phyloP scores from a whole-genome alignment of 202 grass and related monocot species.

The Zizania palustris region DNA sequence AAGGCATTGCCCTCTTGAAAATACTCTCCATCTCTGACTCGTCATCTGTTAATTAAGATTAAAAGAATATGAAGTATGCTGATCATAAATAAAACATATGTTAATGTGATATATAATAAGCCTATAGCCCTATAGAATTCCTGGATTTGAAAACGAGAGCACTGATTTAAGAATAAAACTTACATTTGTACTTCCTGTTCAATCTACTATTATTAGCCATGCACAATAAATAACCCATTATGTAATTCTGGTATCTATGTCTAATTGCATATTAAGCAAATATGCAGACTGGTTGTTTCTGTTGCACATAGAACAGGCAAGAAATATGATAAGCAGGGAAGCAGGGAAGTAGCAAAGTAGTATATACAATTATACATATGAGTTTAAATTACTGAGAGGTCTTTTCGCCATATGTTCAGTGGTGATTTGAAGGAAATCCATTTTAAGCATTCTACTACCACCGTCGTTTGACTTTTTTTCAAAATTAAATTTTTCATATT shows the following conservation, averaged over 20 bases:
- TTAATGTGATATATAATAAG: constrained; percentile 5
- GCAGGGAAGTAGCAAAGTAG: not conserved
- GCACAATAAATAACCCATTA: constrained; percentile 7
- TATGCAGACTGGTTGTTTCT: not conserved
- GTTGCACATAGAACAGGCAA: not conserved
- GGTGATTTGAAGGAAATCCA: constrained; percentile 18
- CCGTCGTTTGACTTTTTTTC: no score
- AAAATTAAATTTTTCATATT: no score
- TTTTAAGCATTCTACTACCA: not conserved
- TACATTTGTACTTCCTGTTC: not conserved
- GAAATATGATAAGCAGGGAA: not conserved
- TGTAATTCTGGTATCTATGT: not conserved
- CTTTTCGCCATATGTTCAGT: not conserved
- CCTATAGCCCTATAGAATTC: constrained; percentile 13
- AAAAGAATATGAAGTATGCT: constrained; percentile 27
- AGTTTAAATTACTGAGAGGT: constrained; percentile 9
- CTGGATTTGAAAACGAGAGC: not conserved
- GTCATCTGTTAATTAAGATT: constrained; percentile 65
- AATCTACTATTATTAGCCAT: not conserved
- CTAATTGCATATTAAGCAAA: constrained; percentile 4
- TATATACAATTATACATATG: not conserved
- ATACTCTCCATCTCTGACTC: constrained; percentile 93
- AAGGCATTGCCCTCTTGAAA: constrained; percentile 96
- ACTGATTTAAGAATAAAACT: not conserved
- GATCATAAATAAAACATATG: constrained; percentile 13